These are phyloP conservation scores for Thozetella sp. DNA, from an alignment of 495 filamentous ascomycete genomes.

Conservation along the genomic window DNA sequence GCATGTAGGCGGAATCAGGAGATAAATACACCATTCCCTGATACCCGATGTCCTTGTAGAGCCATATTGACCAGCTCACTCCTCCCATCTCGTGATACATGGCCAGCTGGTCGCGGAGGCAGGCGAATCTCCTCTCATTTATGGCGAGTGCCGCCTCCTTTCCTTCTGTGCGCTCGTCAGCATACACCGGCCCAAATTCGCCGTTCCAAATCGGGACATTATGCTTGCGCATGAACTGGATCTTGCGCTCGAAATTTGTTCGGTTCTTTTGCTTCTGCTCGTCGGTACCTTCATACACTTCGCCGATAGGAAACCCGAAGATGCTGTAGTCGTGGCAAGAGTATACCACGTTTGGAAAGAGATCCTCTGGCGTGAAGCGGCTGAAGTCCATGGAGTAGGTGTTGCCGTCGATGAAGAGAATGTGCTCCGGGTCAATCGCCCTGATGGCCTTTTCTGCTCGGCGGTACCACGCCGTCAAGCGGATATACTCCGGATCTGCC, in stretches of 20 bases:
- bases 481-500: constrained; percentile 56
- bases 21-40: constrained; percentile 61
- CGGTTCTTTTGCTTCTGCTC: constrained; percentile 53
- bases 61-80: constrained; percentile 65
- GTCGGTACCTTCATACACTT: constrained; percentile 49
- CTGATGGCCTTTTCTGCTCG: constrained; percentile 61
- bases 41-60: constrained; percentile 67
- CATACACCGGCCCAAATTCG: constrained; percentile 68
- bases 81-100: constrained; percentile 55
- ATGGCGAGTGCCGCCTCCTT: constrained; percentile 40
- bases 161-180: constrained; percentile 29
- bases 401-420: constrained; percentile 67
- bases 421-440: constrained; percentile 61
- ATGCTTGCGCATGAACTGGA: constrained; percentile 57
- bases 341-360: constrained; percentile 56
- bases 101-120: constrained; percentile 56
- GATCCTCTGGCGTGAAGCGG: constrained; percentile 25
- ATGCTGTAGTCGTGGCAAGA: constrained; percentile 62
- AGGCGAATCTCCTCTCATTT: constrained; percentile 52
- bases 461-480: constrained; percentile 57
- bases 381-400: constrained; percentile 61
- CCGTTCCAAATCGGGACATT: constrained; percentile 63
- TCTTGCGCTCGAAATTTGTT: constrained; percentile 54
- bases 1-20: constrained; percentile 51
- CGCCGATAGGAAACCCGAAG: constrained; percentile 59